phyloP scores from a whole-genome alignment of 495 filamentous ascomycete species.

The Alectoria sarmentosa region DNA sequence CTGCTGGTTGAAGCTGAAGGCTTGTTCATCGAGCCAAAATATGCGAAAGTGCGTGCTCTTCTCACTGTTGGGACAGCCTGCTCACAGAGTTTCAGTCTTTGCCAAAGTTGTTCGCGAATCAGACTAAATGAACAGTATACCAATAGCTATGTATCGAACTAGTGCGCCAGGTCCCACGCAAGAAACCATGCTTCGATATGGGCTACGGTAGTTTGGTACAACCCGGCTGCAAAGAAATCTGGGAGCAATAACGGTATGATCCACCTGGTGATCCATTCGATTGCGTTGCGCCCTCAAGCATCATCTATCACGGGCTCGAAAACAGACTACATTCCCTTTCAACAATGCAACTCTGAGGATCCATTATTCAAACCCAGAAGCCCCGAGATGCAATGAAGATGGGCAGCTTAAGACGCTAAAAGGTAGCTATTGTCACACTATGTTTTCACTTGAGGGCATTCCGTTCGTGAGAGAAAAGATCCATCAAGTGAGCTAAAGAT shows the following conservation, averaged over 20 bases:
- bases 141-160: background rate
- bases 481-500: background rate
- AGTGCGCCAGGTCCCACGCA: background rate
- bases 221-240: background rate
- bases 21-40: slow-evolving; percentile 83
- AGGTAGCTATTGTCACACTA: background rate
- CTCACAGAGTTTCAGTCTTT: slow-evolving; percentile 3
- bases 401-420: background rate
- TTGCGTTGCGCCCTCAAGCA: background rate
- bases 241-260: background rate
- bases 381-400: background rate
- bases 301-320: background rate
- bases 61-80: background rate
- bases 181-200: background rate
- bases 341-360: background rate
- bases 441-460: background rate
- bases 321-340: background rate
- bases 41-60: slow-evolving; percentile 57
- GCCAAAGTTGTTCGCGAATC: slow-evolving; percentile 8
- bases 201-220: background rate
- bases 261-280: background rate
- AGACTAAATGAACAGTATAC: background rate
- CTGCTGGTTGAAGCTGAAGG: slow-evolving; percentile 74
- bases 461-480: background rate
- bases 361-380: background rate